A percentile compares a stretch with the other conserved stretches of the same genome.
These are phyloP conservation scores for Gamsiella multidivaricata DNA, from an alignment of 192 early-diverging fungal genomes.

Conservation along the genomic window DNA sequence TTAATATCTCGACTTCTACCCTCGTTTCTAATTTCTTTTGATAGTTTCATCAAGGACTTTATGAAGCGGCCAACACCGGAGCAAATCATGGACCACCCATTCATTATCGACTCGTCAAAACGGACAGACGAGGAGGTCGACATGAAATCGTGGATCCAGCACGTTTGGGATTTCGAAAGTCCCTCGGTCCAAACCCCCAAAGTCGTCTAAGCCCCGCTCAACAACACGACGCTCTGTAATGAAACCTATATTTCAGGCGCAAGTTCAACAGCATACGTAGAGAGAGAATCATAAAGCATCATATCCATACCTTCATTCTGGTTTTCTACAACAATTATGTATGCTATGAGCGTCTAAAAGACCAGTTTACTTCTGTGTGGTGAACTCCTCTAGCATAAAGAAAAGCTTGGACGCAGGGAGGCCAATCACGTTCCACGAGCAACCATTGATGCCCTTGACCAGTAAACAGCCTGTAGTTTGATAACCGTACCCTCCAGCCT, in stretches of 20 bases:
- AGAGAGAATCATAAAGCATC: conserved; percentile 15
- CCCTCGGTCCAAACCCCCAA: conserved; percentile 38
- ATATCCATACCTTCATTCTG: too few relatives aligned
- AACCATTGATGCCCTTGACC: conserved; percentile 78
- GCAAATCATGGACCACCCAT: conserved; percentile 75
- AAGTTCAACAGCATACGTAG: conserved; percentile 1
- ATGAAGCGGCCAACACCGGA: conserved; percentile 72
- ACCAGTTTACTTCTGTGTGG: background rate
- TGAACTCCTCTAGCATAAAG: conserved; percentile 47
- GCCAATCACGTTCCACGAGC: conserved; percentile 88
- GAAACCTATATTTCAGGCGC: background rate
- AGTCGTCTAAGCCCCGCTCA: conserved; percentile 1
- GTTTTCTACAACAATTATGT: background rate
- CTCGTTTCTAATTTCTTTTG: too few relatives aligned
- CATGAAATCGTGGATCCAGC: conserved; percentile 76
- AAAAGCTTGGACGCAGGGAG: conserved; percentile 44
- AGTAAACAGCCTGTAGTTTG: conserved; percentile 81
- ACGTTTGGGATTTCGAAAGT: conserved; percentile 69
- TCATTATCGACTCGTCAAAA: conserved; percentile 69
- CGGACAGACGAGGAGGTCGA: conserved; percentile 65
- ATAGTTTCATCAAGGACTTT: conserved; percentile 82
- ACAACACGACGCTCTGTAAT: background rate
- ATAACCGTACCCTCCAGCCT: conserved; percentile 90
- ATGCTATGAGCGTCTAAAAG: background rate
- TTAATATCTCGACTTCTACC: too few relatives aligned